Conservation (phyloP, 352 stramenopile genomes). For the Globisporangium takayamanum region DNA sequence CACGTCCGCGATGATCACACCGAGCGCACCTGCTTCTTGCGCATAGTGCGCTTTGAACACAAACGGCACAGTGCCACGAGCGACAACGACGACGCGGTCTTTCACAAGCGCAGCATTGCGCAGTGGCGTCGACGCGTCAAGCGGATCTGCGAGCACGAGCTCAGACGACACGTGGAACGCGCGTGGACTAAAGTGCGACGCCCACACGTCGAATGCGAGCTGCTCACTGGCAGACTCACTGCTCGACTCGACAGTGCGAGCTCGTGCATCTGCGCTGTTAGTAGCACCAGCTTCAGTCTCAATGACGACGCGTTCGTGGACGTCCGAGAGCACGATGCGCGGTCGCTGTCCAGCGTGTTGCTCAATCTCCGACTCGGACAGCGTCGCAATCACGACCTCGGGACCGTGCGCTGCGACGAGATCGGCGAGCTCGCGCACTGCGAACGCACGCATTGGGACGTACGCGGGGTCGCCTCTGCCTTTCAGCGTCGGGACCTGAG, state of each 20-base stretch:
- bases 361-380: background rate
- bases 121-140: slow-evolving; percentile 45
- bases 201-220: slow-evolving; percentile 47
- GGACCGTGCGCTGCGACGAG: slow-evolving; percentile 1
- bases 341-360: background rate
- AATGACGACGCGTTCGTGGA: slow-evolving; percentile 31
- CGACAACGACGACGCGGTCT: slow-evolving; percentile 36
- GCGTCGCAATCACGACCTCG: slow-evolving; percentile 5
- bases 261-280: background rate
- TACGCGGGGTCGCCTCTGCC: slow-evolving; percentile 44
- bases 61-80: slow-evolving; percentile 52
- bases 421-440: slow-evolving; percentile 3
- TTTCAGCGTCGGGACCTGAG: slow-evolving; percentile 30
- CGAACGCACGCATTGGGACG: slow-evolving; percentile 19
- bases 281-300: no score
- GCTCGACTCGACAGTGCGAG: background rate
- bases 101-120: slow-evolving; percentile 39
- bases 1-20: slow-evolving; percentile 54
- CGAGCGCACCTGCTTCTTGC: slow-evolving; percentile 57
- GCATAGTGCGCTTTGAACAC: slow-evolving; percentile 64
- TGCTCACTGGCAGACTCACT: slow-evolving; percentile 2
- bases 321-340: slow-evolving; percentile 51
- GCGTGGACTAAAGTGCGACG: slow-evolving; percentile 56
- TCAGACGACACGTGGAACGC: slow-evolving; percentile 65
- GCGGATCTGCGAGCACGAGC: slow-evolving; percentile 52